Evolutionary conservation across 1,284 basidiomycete species (phyloP), one percentile per base, ranked within the genome.

Genomic region (Marasmius sp.): DNA sequence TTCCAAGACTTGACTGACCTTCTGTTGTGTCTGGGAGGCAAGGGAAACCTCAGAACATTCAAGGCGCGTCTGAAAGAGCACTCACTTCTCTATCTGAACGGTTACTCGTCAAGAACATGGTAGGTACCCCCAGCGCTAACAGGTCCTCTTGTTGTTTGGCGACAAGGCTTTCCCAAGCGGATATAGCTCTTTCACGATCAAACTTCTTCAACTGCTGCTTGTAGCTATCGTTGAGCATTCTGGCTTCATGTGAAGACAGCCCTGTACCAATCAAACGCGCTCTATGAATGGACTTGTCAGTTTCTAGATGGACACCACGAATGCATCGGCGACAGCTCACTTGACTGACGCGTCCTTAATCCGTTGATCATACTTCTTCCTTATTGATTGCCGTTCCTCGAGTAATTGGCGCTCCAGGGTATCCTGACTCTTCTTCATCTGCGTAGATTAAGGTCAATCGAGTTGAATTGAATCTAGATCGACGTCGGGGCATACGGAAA

Each of bases 91-190:
- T 74, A 67, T 86, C 82, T 9, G 75, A 67, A 43, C 68, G 68
- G 49, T 79, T 78, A 39, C 70, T 72, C 1, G 87, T 86, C 14
- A 77, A 71, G 71, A 84, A 90, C 87, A 93, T 92, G 1, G 84
- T 79, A 14, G 91, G 91, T 12, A 93, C 83, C 45, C 80, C 78
- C 41, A 88, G 75, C 36, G 78, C 70, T 68, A 85, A 84, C 47
- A 93, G 76, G 33, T 81, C 74, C 0, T 75, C 69, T 74, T 93
- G 91, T 71, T 93, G 91, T 66, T 84, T 85, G 55, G 82, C 74
- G 38, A 87, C 72, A n/a, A 93, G 78, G 22, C 81, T 83, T 68
- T 90, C 91, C 90, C 91, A 93, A 10, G 89, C 88, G 8, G 84
- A 77, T 7, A 92, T 71, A 10, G 80, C 86, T 49, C 87, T 81